Base-by-base conservation (phyloP, 768 basidiomycete species). In the Lentinula sp. region DNA sequence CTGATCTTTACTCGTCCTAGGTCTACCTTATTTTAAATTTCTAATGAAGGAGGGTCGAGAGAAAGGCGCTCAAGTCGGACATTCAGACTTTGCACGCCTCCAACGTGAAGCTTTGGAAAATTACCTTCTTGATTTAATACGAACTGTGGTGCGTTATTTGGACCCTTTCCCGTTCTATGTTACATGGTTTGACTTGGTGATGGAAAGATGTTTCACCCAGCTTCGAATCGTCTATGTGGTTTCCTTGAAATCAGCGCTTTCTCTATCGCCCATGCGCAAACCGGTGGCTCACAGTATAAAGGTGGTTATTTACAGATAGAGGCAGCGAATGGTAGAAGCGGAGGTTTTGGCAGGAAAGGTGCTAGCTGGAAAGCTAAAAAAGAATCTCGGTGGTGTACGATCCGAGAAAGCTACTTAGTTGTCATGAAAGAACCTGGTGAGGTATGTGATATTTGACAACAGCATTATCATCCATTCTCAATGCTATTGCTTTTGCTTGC, bases 191-290 rank as follows among this genome's bases (percentile, higher is more conserved):
- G 53, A 15, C 61, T 57, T 7, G 43, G 45, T 28, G 6, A 61
- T 15, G 18, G 16, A 39, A 16, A 96, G 95, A 97, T 98, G 91
- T 97, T 96, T 73, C 93, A 95, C 67, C 93, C 95, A 0, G 86
- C 93, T 20, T 83, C 93, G 1, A 98, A 98, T 68, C 85, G 95
- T 37, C 75, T 99, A 0, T 86, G 88, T 45, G 87, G 87, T 5
- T 99, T 98, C 73, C 81, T 99, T 51, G 97, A 99, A 72, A 81
- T 98, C 48, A 95, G 91, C 48, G 87, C 95, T 0, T 77, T 98
- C 32, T 95, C 90, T 8, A 84, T 98, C 61, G 70, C 84, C 9
- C 81, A 95, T 18, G 92, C 95, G 0, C 82, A 82, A 56, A 81
- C 85, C 1, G 95, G 95, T 9, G 94, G 95, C 6, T 76, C 83